Percentiles rank a stretch among this genome's conserved stretches.
Conservation (phyloP, 139 green algal genomes). For the Pycnococcus provasolii region DNA sequence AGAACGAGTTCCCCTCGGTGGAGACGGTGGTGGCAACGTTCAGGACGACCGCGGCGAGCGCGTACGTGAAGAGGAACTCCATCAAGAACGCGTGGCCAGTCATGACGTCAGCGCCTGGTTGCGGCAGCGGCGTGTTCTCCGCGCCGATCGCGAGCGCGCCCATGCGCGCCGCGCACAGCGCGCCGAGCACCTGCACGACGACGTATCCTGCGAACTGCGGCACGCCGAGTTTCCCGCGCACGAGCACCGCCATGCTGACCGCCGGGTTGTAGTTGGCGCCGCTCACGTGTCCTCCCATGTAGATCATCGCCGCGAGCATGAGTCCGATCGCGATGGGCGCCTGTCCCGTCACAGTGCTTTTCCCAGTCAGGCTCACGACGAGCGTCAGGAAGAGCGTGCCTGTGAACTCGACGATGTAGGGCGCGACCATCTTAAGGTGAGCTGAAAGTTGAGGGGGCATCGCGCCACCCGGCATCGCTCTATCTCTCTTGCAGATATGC, state of each 20-base stretch:
- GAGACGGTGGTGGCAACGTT: not conserved
- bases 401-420: not conserved
- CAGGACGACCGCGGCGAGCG: not conserved
- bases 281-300: slow-evolving; percentile 7
- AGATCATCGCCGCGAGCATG: slow-evolving; percentile 1
- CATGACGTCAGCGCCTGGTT: not conserved
- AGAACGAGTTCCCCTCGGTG: slow-evolving; percentile 1
- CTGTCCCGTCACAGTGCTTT: not conserved
- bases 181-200: slow-evolving; percentile 4
- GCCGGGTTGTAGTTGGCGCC: slow-evolving; percentile 9
- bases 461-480: too few relatives aligned
- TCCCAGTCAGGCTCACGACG: not conserved
- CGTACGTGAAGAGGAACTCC: slow-evolving; percentile 9
- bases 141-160: not conserved
- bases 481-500: too few relatives aligned
- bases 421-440: too few relatives aligned
- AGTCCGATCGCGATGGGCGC: not conserved
- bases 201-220: not conserved
- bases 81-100: slow-evolving; percentile 6
- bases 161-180: not conserved
- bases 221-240: not conserved
- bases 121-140: not conserved
- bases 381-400: not conserved
- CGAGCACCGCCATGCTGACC: not conserved
- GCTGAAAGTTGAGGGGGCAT: too few relatives aligned